Percentiles rank a stretch among this genome's conserved stretches.
phyloP scores from a whole-genome alignment of 495 filamentous ascomycete species.

The Tricharina praecox region DNA sequence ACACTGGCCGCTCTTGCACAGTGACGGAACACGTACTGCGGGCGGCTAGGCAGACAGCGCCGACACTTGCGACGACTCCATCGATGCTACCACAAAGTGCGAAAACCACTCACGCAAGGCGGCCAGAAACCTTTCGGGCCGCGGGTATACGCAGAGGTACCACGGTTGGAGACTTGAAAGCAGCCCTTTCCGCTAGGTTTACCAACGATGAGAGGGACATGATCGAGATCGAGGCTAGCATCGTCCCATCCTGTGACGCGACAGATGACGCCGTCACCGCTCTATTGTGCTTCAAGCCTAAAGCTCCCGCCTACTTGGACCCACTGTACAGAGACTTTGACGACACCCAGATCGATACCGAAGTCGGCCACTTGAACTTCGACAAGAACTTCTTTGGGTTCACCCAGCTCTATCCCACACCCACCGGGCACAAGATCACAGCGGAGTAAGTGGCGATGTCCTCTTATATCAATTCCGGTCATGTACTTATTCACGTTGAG shows the following conservation, averaged over 20 bases:
- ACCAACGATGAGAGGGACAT: not conserved
- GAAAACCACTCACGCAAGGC: too few species aligned
- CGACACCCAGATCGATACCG: not conserved
- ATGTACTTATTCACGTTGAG: not conserved
- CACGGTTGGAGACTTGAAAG: not conserved
- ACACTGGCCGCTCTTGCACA: too few species aligned
- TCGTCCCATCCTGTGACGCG: not conserved
- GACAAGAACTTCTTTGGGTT: slow-evolving; percentile 11
- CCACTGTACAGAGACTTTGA: not conserved
- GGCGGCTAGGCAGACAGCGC: too few species aligned
- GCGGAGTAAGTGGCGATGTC: not conserved
- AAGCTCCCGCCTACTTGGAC: not conserved
- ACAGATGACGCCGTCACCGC: not conserved
- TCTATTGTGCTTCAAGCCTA: not conserved
- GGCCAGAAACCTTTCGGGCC: not conserved
- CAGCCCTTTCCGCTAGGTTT: not conserved
- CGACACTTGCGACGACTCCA: too few species aligned
- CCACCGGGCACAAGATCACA: not conserved
- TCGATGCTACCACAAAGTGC: too few species aligned
- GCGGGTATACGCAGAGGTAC: not conserved
- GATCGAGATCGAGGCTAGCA: not conserved
- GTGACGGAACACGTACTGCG: too few species aligned
- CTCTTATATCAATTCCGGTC: not conserved
- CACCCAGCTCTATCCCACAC: slow-evolving; percentile 9
- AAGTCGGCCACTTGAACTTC: not conserved